Evolutionary conservation across 768 basidiomycete genomes (phyloP).

Genomic region (Tricholoma sp.): DNA sequence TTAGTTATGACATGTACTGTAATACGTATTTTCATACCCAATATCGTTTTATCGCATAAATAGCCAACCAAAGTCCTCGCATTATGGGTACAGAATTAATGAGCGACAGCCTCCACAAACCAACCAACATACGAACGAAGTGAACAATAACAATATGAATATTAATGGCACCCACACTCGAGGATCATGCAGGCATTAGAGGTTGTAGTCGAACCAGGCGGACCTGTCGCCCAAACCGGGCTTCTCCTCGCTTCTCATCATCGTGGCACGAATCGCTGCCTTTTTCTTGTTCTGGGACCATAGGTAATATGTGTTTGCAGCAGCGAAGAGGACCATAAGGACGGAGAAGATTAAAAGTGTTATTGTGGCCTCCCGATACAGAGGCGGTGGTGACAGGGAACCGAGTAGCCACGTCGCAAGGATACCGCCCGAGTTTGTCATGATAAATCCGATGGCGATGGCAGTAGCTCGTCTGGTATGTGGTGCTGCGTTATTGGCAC

Average conservation of each 20-base stretch:
- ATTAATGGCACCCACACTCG: background rate
- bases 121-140: background rate
- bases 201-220: slow-evolving; percentile 50
- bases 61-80: background rate
- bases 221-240: slow-evolving; percentile 42
- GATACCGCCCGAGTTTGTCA: slow-evolving; percentile 57
- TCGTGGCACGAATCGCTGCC: slow-evolving; percentile 26
- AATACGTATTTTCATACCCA: no score
- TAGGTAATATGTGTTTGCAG: slow-evolving; percentile 36
- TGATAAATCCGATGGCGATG: slow-evolving; percentile 52
- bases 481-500: slow-evolving; percentile 57
- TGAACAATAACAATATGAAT: background rate
- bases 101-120: background rate
- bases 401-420: slow-evolving; percentile 59
- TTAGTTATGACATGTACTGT: no score
- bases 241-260: slow-evolving; percentile 29
- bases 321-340: slow-evolving; percentile 31
- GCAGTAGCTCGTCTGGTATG: slow-evolving; percentile 53
- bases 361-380: slow-evolving; percentile 45
- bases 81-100: background rate
- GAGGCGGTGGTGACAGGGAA: slow-evolving; percentile 41
- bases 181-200: slow-evolving; percentile 20
- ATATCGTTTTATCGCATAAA: no score
- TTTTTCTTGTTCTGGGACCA: slow-evolving; percentile 42
- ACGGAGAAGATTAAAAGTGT: slow-evolving; percentile 35